Evolutionary conservation across 2,329 filamentous ascomycete species (phyloP), one percentile per base, ranked within the genome.

Genomic region (Arthrobotrys megalospora): DNA sequence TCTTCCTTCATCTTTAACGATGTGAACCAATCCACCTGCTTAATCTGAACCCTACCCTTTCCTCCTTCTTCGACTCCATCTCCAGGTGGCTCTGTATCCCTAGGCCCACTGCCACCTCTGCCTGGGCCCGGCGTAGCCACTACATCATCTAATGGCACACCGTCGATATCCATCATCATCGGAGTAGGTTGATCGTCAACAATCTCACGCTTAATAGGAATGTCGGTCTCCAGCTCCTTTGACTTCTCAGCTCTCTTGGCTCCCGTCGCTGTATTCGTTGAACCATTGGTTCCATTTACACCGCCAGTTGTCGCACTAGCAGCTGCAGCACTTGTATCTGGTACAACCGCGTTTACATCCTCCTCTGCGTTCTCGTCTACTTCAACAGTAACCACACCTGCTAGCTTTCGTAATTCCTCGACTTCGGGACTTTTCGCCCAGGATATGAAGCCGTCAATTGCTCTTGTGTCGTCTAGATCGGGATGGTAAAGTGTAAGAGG

Each of bases 401-500:
- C 69, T 0, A 79, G 24, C 47, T 75, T 79, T 60, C 76, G 32
- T 10, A 79, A 32, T 55, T 79, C 76, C 12, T 69, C 76, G 28
- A 75, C 21, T 67, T 68, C 65, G 32, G 76, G 69, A 21, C 76
- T 75, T 58, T 79, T 79, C 10, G 76, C 76, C 76, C 76, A 79
- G 45, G 43, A 38, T 38, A 79, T 79, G 52, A 79, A 79, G 21
- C 65, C 70, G 21, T 79, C 76, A 14, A 79, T 45, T 6, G 69
- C 76, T 16, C 69, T 65, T 14, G 76, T 79, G 24, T 76, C 79
- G 58, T 73, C 75, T n/a, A 32, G 28, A 28, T 77, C 73, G 4
- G 76, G 79, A 32, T 80, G 72, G 67, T 81, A 82, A 16, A 82
- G 63, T 24, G 80, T 80, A 1, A 81, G 50, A 1, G 81, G 81